A percentile compares a stretch with the other conserved stretches of the same genome.
Conservation (phyloP, 2,329 filamentous ascomycete genomes). For the Graphilbum sp. region DNA sequence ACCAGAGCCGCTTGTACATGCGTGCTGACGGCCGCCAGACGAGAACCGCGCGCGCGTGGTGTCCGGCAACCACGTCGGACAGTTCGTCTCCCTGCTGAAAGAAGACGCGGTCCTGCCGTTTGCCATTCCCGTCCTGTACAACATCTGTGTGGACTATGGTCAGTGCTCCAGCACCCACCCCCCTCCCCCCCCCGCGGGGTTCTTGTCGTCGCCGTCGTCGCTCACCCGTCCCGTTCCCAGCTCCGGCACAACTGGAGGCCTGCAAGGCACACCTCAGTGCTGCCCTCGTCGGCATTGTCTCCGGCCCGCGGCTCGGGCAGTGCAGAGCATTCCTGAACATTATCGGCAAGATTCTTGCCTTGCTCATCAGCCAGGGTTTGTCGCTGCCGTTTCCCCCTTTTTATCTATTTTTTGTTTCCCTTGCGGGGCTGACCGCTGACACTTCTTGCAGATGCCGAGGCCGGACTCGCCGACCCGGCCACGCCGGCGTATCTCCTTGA, state of each 20-base stretch:
- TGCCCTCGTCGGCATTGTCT: slow-evolving; percentile 31
- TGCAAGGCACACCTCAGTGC: slow-evolving; percentile 33
- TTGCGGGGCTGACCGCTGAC: no score
- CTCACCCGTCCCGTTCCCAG: slow-evolving; percentile 16
- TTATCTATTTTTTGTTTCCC: neutral
- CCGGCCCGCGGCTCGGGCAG: slow-evolving; percentile 24
- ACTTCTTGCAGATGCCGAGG: slow-evolving; percentile 24
- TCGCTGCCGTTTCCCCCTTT: neutral
- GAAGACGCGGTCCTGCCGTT: slow-evolving; percentile 32
- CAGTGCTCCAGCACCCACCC: neutral
- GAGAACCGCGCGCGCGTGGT: slow-evolving; percentile 42
- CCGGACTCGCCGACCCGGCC: slow-evolving; percentile 22
- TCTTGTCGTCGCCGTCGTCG: no score
- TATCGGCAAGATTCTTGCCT: slow-evolving; percentile 38
- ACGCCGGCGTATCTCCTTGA: slow-evolving; percentile 33
- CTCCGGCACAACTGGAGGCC: slow-evolving; percentile 39
- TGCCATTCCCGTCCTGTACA: slow-evolving; percentile 43
- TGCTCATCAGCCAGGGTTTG: slow-evolving; percentile 34
- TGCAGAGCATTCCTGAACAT: slow-evolving; percentile 29
- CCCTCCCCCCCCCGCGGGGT: no score
- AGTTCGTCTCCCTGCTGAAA: slow-evolving; percentile 30
- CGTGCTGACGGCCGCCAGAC: slow-evolving; percentile 22
- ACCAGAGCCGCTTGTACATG: no score
- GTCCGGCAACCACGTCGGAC: slow-evolving; percentile 26
- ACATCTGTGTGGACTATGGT: slow-evolving; percentile 49